Percentiles rank a stretch among this genome's conserved stretches.
phyloP scores from a whole-genome alignment of 2,329 filamentous ascomycete genomes.

The Orbilia brochopaga region DNA sequence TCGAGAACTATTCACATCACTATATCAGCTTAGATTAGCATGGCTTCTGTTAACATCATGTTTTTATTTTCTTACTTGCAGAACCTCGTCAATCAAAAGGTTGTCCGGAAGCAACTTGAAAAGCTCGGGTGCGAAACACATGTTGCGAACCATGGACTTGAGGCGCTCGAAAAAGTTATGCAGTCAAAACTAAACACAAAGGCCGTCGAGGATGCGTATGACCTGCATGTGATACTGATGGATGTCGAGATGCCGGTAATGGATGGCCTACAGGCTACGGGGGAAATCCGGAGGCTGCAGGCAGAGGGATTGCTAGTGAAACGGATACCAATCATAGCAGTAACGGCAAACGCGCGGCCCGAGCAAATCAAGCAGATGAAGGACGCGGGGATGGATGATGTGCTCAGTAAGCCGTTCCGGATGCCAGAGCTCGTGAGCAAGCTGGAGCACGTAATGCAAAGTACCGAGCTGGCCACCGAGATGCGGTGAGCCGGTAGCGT shows the following conservation, averaged over 20 bases:
- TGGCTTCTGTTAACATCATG: conserved; percentile 6
- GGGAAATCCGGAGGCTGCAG: conserved; percentile 72
- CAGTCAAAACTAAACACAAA: conserved; percentile 62
- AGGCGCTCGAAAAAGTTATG: conserved; percentile 67
- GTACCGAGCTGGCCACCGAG: neutral
- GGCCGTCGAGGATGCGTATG: conserved; percentile 57
- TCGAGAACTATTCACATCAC: neutral
- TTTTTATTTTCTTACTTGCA: conserved; percentile 59
- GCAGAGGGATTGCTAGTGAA: conserved; percentile 66
- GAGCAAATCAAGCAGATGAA: conserved; percentile 76
- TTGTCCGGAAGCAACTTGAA: conserved; percentile 68
- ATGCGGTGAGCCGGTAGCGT: no score
- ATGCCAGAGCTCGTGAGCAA: conserved; percentile 73
- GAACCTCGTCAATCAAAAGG: conserved; percentile 72
- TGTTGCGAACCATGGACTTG: conserved; percentile 70
- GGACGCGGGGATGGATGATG: conserved; percentile 75
- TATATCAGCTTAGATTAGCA: neutral
- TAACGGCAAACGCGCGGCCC: conserved; percentile 76
- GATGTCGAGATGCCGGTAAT: conserved; percentile 84
- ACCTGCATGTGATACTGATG: conserved; percentile 66
- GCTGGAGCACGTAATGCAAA: conserved; percentile 64
- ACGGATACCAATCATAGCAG: conserved; percentile 76
- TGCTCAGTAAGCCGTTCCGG: conserved; percentile 79
- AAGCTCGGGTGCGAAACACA: conserved; percentile 68
- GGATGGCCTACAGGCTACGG: conserved; percentile 77